These are phyloP conservation scores for Pontederia paniculata DNA, from an alignment of 176 grass and related monocot species.

Conservation along the genomic window DNA sequence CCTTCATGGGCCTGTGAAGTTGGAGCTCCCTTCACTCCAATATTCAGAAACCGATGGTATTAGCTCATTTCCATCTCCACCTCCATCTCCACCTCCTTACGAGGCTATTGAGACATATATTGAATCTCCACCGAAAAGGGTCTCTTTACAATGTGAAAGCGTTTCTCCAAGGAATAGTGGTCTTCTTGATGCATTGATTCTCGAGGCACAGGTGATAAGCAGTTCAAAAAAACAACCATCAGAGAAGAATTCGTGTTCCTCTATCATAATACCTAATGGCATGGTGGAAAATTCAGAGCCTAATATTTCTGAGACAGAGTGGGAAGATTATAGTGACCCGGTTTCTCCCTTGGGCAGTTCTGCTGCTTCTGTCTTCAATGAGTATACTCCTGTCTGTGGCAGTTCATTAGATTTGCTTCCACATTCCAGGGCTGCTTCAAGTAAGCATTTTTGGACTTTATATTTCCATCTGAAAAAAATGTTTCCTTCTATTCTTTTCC, in stretches of 20 bases:
- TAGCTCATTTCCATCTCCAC: background rate
- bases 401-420: slow-evolving; percentile 7
- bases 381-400: slow-evolving; percentile 2
- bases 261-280: slow-evolving; percentile 2
- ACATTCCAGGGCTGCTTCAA: slow-evolving; percentile 11
- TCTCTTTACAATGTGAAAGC: slow-evolving; percentile 6
- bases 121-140: slow-evolving; percentile 15
- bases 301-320: background rate
- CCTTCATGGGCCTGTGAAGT: slow-evolving; percentile 21
- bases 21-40: slow-evolving; percentile 80
- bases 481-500: background rate
- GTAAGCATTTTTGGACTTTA: slow-evolving; percentile 21
- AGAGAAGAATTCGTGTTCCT: slow-evolving; percentile 7
- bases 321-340: slow-evolving; percentile 1
- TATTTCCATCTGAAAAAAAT: background rate
- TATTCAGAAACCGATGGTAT: slow-evolving; percentile 15
- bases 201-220: slow-evolving; percentile 15
- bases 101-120: slow-evolving; percentile 9
- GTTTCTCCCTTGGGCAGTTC: slow-evolving; percentile 7
- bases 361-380: slow-evolving; percentile 7
- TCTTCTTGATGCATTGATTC: slow-evolving; percentile 21
- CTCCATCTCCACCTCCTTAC: slow-evolving; percentile 4
- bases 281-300: background rate
- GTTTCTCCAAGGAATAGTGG: slow-evolving; percentile 12
- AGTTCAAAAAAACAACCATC: slow-evolving; percentile 12